Evolutionary conservation across 2,329 filamentous ascomycete species (phyloP).

Genomic region (Alternaria sp.): DNA sequence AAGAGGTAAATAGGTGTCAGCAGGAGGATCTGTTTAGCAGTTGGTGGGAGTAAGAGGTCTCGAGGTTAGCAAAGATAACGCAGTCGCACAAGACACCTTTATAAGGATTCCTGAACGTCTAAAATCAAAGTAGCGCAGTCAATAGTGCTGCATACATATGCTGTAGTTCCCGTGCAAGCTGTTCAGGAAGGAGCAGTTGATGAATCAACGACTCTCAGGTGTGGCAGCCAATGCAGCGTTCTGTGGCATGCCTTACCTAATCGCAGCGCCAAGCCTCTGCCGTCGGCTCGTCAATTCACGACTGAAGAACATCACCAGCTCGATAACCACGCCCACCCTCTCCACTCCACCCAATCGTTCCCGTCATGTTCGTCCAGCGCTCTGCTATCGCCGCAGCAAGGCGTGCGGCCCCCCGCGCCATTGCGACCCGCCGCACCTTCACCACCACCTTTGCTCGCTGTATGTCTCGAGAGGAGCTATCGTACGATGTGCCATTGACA

Average conservation of each 20-base stretch:
- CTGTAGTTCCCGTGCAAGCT: conserved; percentile 5
- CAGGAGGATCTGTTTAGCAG: neutral
- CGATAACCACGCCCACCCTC: conserved; percentile 41
- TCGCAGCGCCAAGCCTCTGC: conserved; percentile 33
- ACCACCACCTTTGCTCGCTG: conserved; percentile 57
- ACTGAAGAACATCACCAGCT: conserved; percentile 35
- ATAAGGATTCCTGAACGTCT: conserved; percentile 3
- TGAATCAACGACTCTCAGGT: conserved; percentile 12
- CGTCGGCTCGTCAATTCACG: conserved; percentile 39
- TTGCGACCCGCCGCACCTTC: conserved; percentile 56
- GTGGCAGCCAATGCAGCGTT: conserved; percentile 6
- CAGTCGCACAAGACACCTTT: neutral
- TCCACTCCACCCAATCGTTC: conserved; percentile 50
- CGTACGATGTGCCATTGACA: conserved; percentile 45
- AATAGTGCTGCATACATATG: conserved; percentile 18
- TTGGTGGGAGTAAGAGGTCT: neutral
- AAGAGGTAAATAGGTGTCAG: neutral
- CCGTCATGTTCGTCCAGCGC: conserved; percentile 60
- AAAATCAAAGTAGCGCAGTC: conserved; percentile 10
- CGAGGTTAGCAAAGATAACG: neutral
- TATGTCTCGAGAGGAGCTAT: conserved; percentile 50
- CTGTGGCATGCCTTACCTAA: conserved; percentile 24
- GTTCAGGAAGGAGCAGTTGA: conserved; percentile 11
- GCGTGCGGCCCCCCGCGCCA: conserved; percentile 54
- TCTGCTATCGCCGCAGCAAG: conserved; percentile 59